These are phyloP conservation scores for Cyclotella kingstonii DNA, from an alignment of 108 stramenopile genomes.

Conservation along the genomic window DNA sequence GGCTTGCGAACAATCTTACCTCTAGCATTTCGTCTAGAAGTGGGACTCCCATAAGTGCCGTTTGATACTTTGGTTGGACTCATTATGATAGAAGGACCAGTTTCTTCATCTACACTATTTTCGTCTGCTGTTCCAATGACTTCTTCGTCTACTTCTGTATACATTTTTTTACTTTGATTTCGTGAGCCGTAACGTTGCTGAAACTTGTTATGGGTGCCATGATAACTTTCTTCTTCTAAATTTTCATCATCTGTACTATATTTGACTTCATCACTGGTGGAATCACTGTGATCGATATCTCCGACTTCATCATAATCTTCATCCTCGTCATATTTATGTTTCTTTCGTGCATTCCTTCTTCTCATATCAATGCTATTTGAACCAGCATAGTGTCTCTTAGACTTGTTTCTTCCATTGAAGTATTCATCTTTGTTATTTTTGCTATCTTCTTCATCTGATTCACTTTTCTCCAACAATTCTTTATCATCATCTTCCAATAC, in stretches of 20 bases:
- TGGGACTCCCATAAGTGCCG: conserved; percentile 23
- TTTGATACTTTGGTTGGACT: conserved; percentile 18
- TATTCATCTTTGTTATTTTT: conserved; percentile 10
- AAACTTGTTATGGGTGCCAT: background rate
- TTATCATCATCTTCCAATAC: conserved; percentile 38
- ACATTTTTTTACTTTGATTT: conserved; percentile 1
- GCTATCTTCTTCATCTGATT: background rate
- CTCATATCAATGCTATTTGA: no score
- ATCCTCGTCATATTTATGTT: conserved; percentile 23
- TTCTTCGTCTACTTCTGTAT: conserved; percentile 23
- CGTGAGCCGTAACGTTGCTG: background rate
- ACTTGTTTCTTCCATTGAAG: background rate
- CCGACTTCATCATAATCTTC: conserved; percentile 34
- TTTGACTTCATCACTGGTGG: conserved; percentile 24
- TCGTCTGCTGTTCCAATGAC: conserved; percentile 43
- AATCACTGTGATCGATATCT: conserved; percentile 12
- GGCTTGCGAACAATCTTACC: conserved; percentile 26
- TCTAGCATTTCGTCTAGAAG: conserved; percentile 10
- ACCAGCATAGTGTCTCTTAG: background rate
- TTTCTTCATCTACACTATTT: conserved; percentile 26
- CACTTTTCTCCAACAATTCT: conserved; percentile 15
- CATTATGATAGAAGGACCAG: conserved; percentile 16
- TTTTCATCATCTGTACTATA: conserved; percentile 29
- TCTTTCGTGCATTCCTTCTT: conserved; percentile 1
- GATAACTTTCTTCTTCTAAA: conserved; percentile 29